phyloP scores from a whole-genome alignment of 2,329 filamentous ascomycete species.

The Dactylellina parvicollis region DNA sequence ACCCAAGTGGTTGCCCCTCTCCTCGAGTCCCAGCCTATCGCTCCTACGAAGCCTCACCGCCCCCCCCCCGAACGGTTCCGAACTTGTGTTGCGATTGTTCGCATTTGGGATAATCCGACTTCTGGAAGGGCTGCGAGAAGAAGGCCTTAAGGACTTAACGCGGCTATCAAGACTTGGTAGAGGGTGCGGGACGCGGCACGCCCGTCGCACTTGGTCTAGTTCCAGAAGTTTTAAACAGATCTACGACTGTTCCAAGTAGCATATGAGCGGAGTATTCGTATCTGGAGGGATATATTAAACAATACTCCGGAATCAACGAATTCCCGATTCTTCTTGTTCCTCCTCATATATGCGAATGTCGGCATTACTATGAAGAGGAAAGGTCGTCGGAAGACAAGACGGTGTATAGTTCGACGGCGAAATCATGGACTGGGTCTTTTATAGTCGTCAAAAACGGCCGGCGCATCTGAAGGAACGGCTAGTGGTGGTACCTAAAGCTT shows the following conservation, averaged over 20 bases:
- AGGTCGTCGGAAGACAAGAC: constrained; percentile 53
- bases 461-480: constrained; percentile 52
- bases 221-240: constrained; percentile 24
- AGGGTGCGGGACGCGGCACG: constrained; percentile 9
- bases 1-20: constrained; percentile 4
- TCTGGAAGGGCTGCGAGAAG: constrained; percentile 39
- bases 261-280: constrained; percentile 6
- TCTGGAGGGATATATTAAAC: constrained; percentile 41
- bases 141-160: constrained; percentile 15
- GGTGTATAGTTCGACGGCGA: constrained; percentile 55
- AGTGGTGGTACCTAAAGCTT: constrained; percentile 52
- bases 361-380: constrained; percentile 53
- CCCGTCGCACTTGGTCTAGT: constrained; percentile 42
- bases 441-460: constrained; percentile 54
- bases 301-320: constrained; percentile 28
- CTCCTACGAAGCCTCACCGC: constrained; percentile 7
- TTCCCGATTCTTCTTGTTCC: constrained; percentile 23
- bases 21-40: constrained; percentile 21
- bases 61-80: constrained; percentile 28
- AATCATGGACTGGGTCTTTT: constrained; percentile 54
- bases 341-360: constrained; percentile 47
- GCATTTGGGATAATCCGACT: constrained; percentile 51
- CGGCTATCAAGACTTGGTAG: constrained; percentile 49
- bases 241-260: constrained; percentile 7
- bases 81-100: constrained; percentile 52